A percentile compares a stretch with the other conserved stretches of the same genome.
These are phyloP conservation scores for Antrodiella citrinella DNA, from an alignment of 768 basidiomycete species.

Conservation along the genomic window DNA sequence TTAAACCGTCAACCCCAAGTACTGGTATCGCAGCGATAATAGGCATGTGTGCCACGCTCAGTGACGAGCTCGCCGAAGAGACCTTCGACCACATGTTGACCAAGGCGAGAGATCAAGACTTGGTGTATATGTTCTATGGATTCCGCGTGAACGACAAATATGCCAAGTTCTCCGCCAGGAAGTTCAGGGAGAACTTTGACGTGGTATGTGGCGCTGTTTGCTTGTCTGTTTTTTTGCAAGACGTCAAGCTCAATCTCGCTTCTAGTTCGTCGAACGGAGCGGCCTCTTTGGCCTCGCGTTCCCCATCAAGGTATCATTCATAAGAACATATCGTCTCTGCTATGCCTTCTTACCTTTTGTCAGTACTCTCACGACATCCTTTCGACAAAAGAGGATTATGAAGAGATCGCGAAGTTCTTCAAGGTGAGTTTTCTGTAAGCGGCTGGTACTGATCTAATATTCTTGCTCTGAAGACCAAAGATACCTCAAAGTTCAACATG, in stretches of 20 bases:
- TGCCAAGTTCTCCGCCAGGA: constrained; percentile 28
- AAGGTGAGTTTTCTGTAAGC: constrained; percentile 34
- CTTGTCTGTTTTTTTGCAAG: constrained; percentile 35
- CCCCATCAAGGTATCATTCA: constrained; percentile 44
- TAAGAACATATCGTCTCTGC: background rate
- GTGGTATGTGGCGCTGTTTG: constrained; percentile 20
- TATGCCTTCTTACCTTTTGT: constrained; percentile 10
- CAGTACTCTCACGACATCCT: constrained; percentile 36
- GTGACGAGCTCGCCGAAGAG: constrained; percentile 31
- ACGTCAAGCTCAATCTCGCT: no score
- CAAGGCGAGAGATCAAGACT: constrained; percentile 22
- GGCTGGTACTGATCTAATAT: background rate
- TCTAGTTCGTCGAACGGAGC: constrained; percentile 55
- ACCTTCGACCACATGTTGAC: constrained; percentile 32
- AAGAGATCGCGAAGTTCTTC: constrained; percentile 65
- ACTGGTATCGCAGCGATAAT: constrained; percentile 62
- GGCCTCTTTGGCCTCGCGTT: constrained; percentile 66
- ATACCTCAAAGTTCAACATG: constrained; percentile 61
- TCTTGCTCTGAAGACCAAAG: constrained; percentile 42
- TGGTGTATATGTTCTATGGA: constrained; percentile 27
- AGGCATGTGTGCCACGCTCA: constrained; percentile 31
- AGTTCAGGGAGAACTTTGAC: constrained; percentile 35
- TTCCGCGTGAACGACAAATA: constrained; percentile 28
- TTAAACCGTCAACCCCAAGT: constrained; percentile 67
- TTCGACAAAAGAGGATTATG: constrained; percentile 58